Percentiles rank a stretch among this genome's conserved stretches.
Evolutionary conservation across 2,329 filamentous ascomycete species (phyloP).

Genomic region (Escovopsis weberi): DNA sequence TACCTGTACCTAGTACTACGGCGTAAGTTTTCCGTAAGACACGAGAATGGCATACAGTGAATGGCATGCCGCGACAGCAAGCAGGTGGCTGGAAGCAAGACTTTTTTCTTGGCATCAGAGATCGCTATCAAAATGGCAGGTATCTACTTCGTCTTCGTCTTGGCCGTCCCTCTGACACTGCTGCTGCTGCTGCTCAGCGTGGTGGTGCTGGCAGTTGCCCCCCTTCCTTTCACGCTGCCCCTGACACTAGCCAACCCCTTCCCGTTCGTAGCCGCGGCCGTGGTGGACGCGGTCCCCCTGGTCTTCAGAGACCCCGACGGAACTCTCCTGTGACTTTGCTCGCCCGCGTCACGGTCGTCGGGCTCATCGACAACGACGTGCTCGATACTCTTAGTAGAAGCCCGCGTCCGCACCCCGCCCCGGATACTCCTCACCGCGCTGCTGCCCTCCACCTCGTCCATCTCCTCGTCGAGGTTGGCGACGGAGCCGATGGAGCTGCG

Average conservation of each 20-base stretch:
- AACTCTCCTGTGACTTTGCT: constrained; percentile 9
- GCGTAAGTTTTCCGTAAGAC: too few relatives aligned
- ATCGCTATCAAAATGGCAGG: too few relatives aligned
- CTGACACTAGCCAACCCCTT: constrained; percentile 2
- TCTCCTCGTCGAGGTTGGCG: constrained; percentile 10
- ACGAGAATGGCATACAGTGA: too few relatives aligned
- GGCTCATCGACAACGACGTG: not conserved
- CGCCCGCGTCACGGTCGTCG: constrained; percentile 10
- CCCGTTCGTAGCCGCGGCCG: constrained; percentile 21
- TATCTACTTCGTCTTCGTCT: constrained; percentile 13
- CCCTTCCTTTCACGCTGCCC: not conserved
- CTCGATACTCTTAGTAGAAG: constrained; percentile 7
- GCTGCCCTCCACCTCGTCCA: constrained; percentile 14
- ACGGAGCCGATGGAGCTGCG: constrained; percentile 14
- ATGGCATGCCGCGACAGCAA: too few relatives aligned
- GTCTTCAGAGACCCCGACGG: too few relatives aligned
- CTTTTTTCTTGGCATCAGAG: too few relatives aligned
- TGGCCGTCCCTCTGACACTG: too few relatives aligned
- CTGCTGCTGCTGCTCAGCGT: too few relatives aligned
- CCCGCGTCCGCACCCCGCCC: constrained; percentile 23
- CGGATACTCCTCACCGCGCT: constrained; percentile 14
- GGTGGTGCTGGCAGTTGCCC: too few relatives aligned
- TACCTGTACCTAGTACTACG: too few relatives aligned
- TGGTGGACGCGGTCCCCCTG: constrained; percentile 13
- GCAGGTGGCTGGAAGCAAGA: too few relatives aligned